Evolutionary conservation across 495 filamentous ascomycete species (phyloP), one percentile per base, ranked within the genome.

Genomic region (Tuber melanosporum): DNA sequence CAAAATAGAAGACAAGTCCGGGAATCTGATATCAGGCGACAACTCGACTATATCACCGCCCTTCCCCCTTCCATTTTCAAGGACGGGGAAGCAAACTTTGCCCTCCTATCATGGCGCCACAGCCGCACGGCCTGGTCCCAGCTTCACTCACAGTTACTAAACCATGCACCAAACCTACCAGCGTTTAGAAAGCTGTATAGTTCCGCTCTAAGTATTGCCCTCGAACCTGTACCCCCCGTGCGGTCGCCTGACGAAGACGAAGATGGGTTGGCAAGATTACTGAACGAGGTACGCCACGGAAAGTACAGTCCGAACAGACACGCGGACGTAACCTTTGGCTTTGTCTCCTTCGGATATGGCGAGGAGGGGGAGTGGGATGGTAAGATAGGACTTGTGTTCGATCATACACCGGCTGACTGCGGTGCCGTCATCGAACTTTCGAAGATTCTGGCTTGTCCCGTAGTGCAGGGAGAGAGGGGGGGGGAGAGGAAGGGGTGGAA

Each of bases 101-200:
- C 79, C 20, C 71, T 78, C 17, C 70, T 81, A 1, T 81, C 80
- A 12, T 79, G 78, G 75, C 80, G 78, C 62, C 71, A 75, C 47
- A 22, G 45, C 12, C 75, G 80, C 12, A 22, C 62, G 32, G 43
- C 20, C 32, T 81, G 80, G 80, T 32, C 57, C 26, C 26, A 36
- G 14, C 14, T 66, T 32, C 57, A 66, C 57, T 66, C 57, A 12
- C 57, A 66, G 57, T 26, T 66, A 6, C 26, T 66, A 15, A 1
- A 14, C 57, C 26, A 66, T 12, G 12, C 57, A 19, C 57, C 26
- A 32, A 66, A 66, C 32, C 10, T 66, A 17, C 32, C 57, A 2
- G 26, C 57, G 17, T 66, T 66, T 17, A 66, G 17, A 36, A 36
- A 36, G 12, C 57, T 66, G 14, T 66, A 66, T 36, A 66, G 17